Base-by-base conservation (phyloP, 768 basidiomycete species). In the Mycena rebaudengoi region DNA sequence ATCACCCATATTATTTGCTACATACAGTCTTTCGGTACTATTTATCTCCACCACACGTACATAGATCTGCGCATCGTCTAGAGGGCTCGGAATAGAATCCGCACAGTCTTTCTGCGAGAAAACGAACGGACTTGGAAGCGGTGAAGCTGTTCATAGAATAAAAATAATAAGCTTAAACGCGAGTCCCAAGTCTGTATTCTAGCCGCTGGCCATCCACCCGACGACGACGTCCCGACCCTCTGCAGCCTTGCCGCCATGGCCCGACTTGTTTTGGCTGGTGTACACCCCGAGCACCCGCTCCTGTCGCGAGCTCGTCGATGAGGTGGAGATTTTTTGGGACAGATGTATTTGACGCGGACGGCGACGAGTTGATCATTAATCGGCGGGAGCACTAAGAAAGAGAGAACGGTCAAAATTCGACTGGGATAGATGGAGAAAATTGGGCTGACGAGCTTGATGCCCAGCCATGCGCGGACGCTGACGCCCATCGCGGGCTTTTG, bases 381-480 rank as follows among this genome's bases (percentile, higher is more conserved):
- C 83, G 86, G 25, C 83, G 84, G 20, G 90, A 77, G 67, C 88
- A 91, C 91, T 92, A 59, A 20, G 26, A 23, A 39, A 44, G 40
- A 26, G 39, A 57, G 20, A 20, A 35, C 29, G 25, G 49, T 35
- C 11, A 59, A 39, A 53, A 32, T 29, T 13, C 11, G 12, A 50
- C 33, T 20, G 53, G n/a, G n/a, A 30, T 23, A 7, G 28, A 20
- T 21, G 61, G 58, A 67, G 39, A 53, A n/a, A 23, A 39, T 16
- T 18, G 10, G 51, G 68, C 40, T 56, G 62, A 95, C 94, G 43
- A 92, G 81, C 73, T 94, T 94, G 33, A 94, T 84, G 5, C 94
- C 94, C 73, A 87, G 88, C 94, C 94, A 95, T 7, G 92, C 91
- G 26, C 93, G 80, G 37, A 91, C 78, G 18, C 83, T 83, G 29